These are phyloP conservation scores for Fusarium denticulatum DNA, from an alignment of 2,329 filamentous ascomycete species.

Conservation along the genomic window DNA sequence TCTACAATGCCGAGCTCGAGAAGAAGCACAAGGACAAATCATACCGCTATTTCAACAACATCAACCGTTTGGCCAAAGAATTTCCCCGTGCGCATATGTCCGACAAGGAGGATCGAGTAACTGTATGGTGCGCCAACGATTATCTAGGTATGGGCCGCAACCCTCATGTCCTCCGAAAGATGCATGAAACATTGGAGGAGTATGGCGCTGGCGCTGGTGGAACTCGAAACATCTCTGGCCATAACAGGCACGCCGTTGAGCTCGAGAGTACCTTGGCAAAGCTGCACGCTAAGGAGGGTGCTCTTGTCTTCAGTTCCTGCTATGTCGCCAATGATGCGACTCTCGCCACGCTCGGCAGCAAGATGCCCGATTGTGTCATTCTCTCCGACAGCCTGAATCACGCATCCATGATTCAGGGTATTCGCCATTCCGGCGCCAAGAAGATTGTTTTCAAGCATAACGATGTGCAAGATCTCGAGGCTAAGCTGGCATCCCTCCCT, in stretches of 20 bases:
- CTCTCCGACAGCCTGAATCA: constrained; percentile 98
- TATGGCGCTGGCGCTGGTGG: constrained; percentile 96
- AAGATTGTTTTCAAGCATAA: constrained; percentile 99
- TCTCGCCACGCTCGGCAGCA: constrained; percentile 94
- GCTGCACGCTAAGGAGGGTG: constrained; percentile 90
- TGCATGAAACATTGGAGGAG: constrained; percentile 94
- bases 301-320: constrained; percentile 95
- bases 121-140: constrained; percentile 99
- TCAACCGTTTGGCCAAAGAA: constrained; percentile 96
- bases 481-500: constrained; percentile 88
- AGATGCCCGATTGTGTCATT: constrained; percentile 95
- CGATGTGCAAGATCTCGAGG: constrained; percentile 90
- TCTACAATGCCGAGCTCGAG: constrained; percentile 88
- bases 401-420: constrained; percentile 99
- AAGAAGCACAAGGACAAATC: constrained; percentile 99
- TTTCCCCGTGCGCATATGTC: constrained; percentile 96
- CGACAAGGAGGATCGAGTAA: constrained; percentile 83
- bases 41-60: constrained; percentile 99
- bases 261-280: constrained; percentile 85
- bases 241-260: constrained; percentile 92
- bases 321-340: constrained; percentile 99
- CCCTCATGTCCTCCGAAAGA: constrained; percentile 82
- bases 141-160: constrained; percentile 98
- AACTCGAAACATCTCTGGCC: constrained; percentile 96
- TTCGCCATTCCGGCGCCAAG: constrained; percentile 94